Conservation (phyloP, 495 filamentous ascomycete genomes). For the Chaetomium tenue region DNA sequence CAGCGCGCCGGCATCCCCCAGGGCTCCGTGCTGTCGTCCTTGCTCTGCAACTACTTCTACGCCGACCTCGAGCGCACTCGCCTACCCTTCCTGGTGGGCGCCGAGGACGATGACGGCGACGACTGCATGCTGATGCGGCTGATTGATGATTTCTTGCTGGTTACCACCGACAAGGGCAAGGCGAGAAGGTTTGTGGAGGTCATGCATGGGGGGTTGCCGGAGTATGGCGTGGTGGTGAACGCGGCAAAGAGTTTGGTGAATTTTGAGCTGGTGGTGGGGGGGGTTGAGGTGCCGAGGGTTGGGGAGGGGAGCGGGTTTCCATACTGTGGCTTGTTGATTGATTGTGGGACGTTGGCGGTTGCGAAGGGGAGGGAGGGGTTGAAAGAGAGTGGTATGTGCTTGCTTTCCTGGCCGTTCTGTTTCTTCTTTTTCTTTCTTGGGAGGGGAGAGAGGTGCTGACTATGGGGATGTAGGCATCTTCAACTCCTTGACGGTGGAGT, state of each 20-base stretch:
- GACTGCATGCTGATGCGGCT: constrained; percentile 72
- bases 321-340: constrained; percentile 79
- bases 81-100: constrained; percentile 58
- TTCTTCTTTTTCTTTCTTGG: not conserved
- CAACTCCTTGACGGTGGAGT: constrained; percentile 77
- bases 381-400: constrained; percentile 32
- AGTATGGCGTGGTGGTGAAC: constrained; percentile 79
- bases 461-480: constrained; percentile 37
- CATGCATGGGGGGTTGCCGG: constrained; percentile 75
- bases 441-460: not conserved
- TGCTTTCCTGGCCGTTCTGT: not conserved
- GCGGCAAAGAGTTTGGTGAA: constrained; percentile 79
- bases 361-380: constrained; percentile 32
- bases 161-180: constrained; percentile 65
- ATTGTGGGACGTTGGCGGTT: constrained; percentile 74
- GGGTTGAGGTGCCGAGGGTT: constrained; percentile 52
- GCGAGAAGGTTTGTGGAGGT: constrained; percentile 68
- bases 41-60: constrained; percentile 94
- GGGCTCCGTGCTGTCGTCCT: constrained; percentile 79
- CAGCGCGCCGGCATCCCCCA: constrained; percentile 91
- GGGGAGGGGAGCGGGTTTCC: constrained; percentile 59
- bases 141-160: constrained; percentile 88
- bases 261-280: constrained; percentile 65
- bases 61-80: constrained; percentile 72
- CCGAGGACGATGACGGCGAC: constrained; percentile 31